Evolutionary conservation across 169 alveolate species (phyloP).

Genomic region (Ichthyophthirius multifiliis): DNA sequence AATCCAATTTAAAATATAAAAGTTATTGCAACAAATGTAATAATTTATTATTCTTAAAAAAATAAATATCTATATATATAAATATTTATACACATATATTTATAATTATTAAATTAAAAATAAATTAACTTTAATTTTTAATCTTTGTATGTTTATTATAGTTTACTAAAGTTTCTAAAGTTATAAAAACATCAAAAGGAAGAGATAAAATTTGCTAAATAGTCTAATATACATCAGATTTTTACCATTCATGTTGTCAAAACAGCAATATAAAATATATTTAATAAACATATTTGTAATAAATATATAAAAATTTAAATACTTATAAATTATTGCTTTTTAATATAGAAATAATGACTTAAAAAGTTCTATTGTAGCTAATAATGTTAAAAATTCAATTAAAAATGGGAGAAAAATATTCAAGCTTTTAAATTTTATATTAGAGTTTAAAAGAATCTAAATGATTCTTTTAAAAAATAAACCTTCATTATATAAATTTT

Average conservation of each 20-base stretch:
- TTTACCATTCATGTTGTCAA: background rate
- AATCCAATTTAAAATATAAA: background rate
- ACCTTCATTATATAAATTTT: background rate
- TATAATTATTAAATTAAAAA: background rate
- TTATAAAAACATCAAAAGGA: background rate
- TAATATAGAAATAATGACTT: background rate
- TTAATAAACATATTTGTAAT: background rate
- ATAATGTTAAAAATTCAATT: background rate
- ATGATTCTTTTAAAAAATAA: background rate
- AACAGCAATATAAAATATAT: background rate
- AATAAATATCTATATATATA: no score
- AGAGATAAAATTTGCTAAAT: conserved; percentile 10
- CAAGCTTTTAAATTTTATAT: background rate
- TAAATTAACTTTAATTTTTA: background rate
- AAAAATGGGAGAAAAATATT: conserved; percentile 7
- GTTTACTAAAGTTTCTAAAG: background rate
- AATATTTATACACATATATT: no score
- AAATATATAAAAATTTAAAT: background rate
- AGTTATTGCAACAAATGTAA: background rate
- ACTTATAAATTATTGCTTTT: background rate
- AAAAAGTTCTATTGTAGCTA: background rate
- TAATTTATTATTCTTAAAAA: no score
- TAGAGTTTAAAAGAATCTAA: conserved; percentile 1
- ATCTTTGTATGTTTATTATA: background rate
- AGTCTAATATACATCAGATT: background rate